Evolutionary conservation across 129 eudicot species (phyloP).

Genomic region (Pseudognaphalium luteoalbum): DNA sequence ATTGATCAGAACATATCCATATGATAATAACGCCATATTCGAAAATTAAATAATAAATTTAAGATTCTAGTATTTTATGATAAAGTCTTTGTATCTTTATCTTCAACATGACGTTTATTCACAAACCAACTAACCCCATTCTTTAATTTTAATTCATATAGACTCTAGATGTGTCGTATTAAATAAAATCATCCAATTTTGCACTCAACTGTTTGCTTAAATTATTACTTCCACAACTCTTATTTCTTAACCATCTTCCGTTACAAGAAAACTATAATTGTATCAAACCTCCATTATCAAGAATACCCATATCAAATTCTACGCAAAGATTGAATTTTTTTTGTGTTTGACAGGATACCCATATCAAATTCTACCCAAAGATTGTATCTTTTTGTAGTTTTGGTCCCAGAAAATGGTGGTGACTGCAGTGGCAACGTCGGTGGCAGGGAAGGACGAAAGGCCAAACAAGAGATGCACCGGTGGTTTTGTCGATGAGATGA

Average conservation of each 20-base stretch:
- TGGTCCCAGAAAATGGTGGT: conserved; percentile 38
- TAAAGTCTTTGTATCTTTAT: not conserved
- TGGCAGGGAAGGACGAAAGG: conserved; percentile 38
- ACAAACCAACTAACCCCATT: conserved; percentile 1
- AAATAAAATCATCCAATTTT: conserved; percentile 15
- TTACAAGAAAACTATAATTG: conserved; percentile 18
- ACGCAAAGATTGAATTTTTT: not conserved
- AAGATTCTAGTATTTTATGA: not conserved
- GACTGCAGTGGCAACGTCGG: conserved; percentile 17
- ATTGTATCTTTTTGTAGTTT: not conserved
- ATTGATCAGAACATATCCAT: not conserved
- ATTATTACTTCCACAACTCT: conserved; percentile 23
- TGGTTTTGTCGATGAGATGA: conserved; percentile 99
- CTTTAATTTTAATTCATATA: not conserved
- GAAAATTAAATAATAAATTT: not conserved
- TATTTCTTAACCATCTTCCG: conserved; percentile 43
- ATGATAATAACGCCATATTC: conserved; percentile 19
- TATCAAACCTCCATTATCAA: not conserved
- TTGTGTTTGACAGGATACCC: not conserved
- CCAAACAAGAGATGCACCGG: conserved; percentile 53
- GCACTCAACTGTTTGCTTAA: conserved; percentile 34
- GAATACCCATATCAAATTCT: not conserved
- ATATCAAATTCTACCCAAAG: not conserved
- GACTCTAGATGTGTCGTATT: conserved; percentile 27
- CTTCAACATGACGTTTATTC: conserved; percentile 14